Evolutionary conservation across 805 yeast species (phyloP).

Genomic region (Kluyveromyces starmeri): DNA sequence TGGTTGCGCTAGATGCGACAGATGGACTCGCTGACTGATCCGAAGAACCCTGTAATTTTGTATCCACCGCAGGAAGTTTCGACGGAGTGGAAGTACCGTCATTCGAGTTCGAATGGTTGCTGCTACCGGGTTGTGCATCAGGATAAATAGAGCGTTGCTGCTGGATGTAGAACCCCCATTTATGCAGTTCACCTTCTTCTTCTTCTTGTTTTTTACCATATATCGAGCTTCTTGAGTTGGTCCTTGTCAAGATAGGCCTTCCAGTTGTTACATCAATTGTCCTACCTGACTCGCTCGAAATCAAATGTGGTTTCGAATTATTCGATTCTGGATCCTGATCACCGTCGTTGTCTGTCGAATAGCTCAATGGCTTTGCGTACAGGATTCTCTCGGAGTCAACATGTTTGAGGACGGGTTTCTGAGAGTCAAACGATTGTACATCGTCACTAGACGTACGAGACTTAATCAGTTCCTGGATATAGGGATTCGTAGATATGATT

Average conservation of each 20-base stretch:
- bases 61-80: neutral
- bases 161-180: conserved; percentile 74
- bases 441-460: conserved; percentile 5
- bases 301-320: conserved; percentile 49
- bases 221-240: conserved; percentile 56
- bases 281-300: conserved; percentile 55
- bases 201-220: conserved; percentile 69
- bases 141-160: conserved; percentile 39
- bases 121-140: conserved; percentile 9
- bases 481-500: conserved; percentile 26
- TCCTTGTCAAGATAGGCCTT: conserved; percentile 56
- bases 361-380: conserved; percentile 3
- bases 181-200: conserved; percentile 88
- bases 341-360: neutral
- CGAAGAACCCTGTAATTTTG: neutral
- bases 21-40: neutral
- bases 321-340: conserved; percentile 6
- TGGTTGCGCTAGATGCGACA: neutral
- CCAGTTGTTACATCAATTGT: conserved; percentile 64
- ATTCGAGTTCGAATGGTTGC: neutral
- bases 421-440: conserved; percentile 7
- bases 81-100: neutral
- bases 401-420: conserved; percentile 12
- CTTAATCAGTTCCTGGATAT: conserved; percentile 12
- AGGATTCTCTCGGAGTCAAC: conserved; percentile 14